Evolutionary conservation across 1,284 basidiomycete species (phyloP).

Genomic region (Cystodermella granulosa): DNA sequence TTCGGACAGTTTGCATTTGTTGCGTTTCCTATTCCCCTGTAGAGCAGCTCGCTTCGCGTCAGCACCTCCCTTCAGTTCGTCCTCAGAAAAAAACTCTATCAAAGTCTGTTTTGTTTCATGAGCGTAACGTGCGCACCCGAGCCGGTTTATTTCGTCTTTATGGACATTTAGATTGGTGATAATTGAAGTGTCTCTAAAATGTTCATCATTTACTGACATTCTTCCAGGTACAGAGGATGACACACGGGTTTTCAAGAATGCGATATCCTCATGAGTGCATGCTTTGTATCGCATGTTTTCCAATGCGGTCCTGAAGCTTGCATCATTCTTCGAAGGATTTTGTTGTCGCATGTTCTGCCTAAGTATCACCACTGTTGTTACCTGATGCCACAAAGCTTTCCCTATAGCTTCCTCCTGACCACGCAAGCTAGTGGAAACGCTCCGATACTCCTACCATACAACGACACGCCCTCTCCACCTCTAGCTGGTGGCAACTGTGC

Average conservation of each 20-base stretch:
- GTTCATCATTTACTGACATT: not conserved
- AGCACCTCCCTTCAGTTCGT: too few relatives aligned
- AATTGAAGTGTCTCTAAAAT: not conserved
- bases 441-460: conserved; percentile 6
- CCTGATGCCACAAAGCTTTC: too few relatives aligned
- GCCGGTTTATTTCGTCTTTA: too few relatives aligned
- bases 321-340: conserved; percentile 4
- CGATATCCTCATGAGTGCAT: conserved; percentile 7
- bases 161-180: not conserved
- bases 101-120: not conserved
- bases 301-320: conserved; percentile 8
- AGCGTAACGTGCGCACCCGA: not conserved
- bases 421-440: not conserved
- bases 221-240: not conserved
- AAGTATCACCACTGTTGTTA: too few relatives aligned
- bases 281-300: too few relatives aligned
- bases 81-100: not conserved
- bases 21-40: conserved; percentile 14
- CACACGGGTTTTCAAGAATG: not conserved
- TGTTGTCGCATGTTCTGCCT: not conserved
- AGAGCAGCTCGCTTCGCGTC: not conserved
- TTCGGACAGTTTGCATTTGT: conserved; percentile 9
- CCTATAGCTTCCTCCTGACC: conserved; percentile 1
- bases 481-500: conserved; percentile 10
- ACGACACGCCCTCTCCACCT: conserved; percentile 1